A percentile compares a stretch with the other conserved stretches of the same genome.
Evolutionary conservation across 768 basidiomycete species (phyloP).

Genomic region (Lyophyllum semitale): DNA sequence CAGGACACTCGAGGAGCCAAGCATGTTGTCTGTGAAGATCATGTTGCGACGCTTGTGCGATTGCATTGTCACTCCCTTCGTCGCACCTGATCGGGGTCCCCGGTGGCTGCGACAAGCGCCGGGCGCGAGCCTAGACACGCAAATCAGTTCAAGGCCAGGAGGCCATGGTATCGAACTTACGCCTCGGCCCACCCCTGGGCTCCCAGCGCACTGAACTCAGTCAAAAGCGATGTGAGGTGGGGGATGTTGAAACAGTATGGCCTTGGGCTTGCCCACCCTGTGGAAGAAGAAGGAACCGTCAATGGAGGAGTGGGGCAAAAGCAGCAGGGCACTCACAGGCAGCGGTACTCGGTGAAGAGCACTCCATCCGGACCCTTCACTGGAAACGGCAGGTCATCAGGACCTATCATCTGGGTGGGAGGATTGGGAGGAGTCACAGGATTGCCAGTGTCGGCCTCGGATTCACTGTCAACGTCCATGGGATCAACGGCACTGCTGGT

Average conservation of each 20-base stretch:
- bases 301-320: not conserved
- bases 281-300: not conserved
- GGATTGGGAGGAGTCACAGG: not conserved
- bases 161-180: not conserved
- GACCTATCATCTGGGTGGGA: too few relatives aligned
- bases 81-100: conserved; percentile 1
- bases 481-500: not conserved
- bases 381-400: not conserved
- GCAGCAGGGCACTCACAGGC: not conserved
- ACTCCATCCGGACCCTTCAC: not conserved
- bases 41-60: not conserved
- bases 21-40: not conserved
- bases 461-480: not conserved
- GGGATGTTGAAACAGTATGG: not conserved
- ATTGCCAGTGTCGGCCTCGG: not conserved
- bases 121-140: not conserved
- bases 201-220: conserved; percentile 7
- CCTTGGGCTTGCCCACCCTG: not conserved
- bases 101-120: conserved; percentile 2
- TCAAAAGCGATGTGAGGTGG: conserved; percentile 2
- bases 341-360: not conserved
- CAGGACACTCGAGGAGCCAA: not conserved
- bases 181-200: conserved; percentile 1
- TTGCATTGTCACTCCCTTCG: not conserved
- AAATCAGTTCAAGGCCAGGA: not conserved